phyloP scores from a whole-genome alignment of 148 eudicot genomes.

The Rhododendron molle region DNA sequence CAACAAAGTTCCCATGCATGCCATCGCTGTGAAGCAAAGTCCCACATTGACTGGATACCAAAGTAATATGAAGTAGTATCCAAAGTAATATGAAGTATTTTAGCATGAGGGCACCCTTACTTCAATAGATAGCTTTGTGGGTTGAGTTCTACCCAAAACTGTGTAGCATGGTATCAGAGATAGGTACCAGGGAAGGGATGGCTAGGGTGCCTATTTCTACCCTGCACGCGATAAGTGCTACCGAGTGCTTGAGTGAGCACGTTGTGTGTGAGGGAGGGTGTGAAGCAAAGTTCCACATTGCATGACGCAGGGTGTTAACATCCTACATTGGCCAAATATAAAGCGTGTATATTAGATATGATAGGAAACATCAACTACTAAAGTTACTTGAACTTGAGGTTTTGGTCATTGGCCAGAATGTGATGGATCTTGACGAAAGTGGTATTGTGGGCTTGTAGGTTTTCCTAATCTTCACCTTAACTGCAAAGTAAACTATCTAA shows the following conservation, averaged over 20 bases:
- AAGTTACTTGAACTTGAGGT: not conserved
- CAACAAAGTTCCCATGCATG: not conserved
- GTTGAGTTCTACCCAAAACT: not conserved
- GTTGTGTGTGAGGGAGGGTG: not conserved
- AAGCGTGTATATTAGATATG: not conserved
- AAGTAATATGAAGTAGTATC: not conserved
- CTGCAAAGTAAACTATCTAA: not conserved
- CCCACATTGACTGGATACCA: not conserved
- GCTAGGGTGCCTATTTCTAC: not conserved
- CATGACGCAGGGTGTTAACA: not conserved
- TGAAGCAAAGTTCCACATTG: not conserved
- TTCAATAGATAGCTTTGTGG: not conserved
- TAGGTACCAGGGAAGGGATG: not conserved
- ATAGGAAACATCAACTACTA: not conserved
- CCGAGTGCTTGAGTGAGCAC: not conserved
- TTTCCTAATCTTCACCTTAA: not conserved
- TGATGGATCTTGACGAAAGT: not conserved
- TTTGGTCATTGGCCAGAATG: not conserved
- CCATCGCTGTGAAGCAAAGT: not conserved
- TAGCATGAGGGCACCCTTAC: not conserved
- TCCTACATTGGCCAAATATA: not conserved
- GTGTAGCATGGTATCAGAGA: not conserved
- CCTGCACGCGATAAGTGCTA: not conserved
- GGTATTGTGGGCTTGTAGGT: not conserved
- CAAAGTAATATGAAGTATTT: not conserved